These are phyloP conservation scores for Tilletia setariae DNA, from an alignment of 1,284 basidiomycete species.

Conservation along the genomic window DNA sequence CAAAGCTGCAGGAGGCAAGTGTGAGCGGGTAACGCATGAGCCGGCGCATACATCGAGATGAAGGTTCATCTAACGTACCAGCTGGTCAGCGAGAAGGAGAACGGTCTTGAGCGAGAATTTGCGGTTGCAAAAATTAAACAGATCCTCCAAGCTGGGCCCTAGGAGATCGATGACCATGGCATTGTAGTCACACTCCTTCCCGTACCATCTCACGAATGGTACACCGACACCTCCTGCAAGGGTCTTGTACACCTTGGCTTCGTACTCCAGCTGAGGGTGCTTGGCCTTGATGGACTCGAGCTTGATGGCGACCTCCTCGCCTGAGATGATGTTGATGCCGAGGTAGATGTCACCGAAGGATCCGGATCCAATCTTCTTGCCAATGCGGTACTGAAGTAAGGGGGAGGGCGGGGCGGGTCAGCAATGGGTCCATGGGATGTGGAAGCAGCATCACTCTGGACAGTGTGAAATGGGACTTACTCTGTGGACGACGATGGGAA, in stretches of 20 bases:
- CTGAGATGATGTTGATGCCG: slow-evolving; percentile 99
- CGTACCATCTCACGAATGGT: slow-evolving; percentile 99
- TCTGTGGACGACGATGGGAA: neutral
- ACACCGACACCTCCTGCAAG: slow-evolving; percentile 96
- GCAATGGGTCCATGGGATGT: too few species aligned
- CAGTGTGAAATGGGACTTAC: too few species aligned
- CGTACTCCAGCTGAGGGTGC: slow-evolving; percentile 99
- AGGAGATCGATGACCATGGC: slow-evolving; percentile 98
- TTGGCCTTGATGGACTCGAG: slow-evolving; percentile 99
- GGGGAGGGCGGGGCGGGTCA: neutral
- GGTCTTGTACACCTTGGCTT: slow-evolving; percentile 66
- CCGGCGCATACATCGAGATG: neutral
- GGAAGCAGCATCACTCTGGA: too few species aligned
- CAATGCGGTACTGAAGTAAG: slow-evolving; percentile 68
- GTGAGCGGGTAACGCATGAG: too few species aligned
- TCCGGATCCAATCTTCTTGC: slow-evolving; percentile 99
- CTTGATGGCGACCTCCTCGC: slow-evolving; percentile 99
- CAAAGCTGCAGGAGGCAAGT: slow-evolving; percentile 88
- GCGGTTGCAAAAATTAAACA: slow-evolving; percentile 99
- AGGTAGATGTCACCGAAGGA: slow-evolving; percentile 99
- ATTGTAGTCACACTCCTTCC: slow-evolving; percentile 98
- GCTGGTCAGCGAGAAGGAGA: slow-evolving; percentile 89
- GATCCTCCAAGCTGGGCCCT: slow-evolving; percentile 93
- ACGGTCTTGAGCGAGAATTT: slow-evolving; percentile 98
- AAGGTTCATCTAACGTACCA: slow-evolving; percentile 74